Conservation (phyloP, 2,329 filamentous ascomycete genomes). For the Fusarium odoratissimum region DNA sequence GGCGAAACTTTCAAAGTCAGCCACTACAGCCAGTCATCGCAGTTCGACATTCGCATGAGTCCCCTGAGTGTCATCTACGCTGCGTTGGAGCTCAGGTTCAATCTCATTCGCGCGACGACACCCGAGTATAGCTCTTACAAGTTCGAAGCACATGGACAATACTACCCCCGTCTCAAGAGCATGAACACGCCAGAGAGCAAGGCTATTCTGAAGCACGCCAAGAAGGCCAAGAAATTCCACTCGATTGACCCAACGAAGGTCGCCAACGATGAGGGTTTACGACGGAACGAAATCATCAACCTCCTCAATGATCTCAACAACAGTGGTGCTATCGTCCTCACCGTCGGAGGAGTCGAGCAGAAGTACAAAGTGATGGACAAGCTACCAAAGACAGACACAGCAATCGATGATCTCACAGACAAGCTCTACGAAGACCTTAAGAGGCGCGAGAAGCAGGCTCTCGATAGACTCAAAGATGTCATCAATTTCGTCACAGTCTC, state of each 20-base stretch:
- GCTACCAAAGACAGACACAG: constrained; percentile 56
- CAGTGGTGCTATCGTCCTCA: constrained; percentile 60
- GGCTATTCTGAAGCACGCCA: constrained; percentile 57
- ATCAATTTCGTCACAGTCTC: constrained; percentile 63
- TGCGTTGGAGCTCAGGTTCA: constrained; percentile 69
- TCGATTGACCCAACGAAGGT: constrained; percentile 61
- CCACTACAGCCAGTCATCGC: constrained; percentile 57
- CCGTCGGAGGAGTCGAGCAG: constrained; percentile 62
- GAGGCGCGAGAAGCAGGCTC: constrained; percentile 62
- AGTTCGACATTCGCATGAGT: constrained; percentile 65
- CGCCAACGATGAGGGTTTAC: constrained; percentile 47
- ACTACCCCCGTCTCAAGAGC: constrained; percentile 46
- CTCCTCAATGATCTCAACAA: constrained; percentile 67
- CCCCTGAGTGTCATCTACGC: constrained; percentile 67
- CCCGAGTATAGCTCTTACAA: constrained; percentile 68
- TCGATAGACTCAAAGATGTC: constrained; percentile 62
- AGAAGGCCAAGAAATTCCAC: constrained; percentile 56
- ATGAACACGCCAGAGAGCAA: constrained; percentile 57
- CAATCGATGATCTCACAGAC: constrained; percentile 58
- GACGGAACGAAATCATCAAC: constrained; percentile 61
- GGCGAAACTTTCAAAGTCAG: constrained; percentile 53
- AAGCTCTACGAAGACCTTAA: constrained; percentile 63
- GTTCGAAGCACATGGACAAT: constrained; percentile 54
- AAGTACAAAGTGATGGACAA: constrained; percentile 62
- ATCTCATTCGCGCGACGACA: constrained; percentile 66